Evolutionary conservation across 148 eudicot genomes (phyloP), one percentile per base, ranked within the genome.

Genomic region (Linanthus parryae): DNA sequence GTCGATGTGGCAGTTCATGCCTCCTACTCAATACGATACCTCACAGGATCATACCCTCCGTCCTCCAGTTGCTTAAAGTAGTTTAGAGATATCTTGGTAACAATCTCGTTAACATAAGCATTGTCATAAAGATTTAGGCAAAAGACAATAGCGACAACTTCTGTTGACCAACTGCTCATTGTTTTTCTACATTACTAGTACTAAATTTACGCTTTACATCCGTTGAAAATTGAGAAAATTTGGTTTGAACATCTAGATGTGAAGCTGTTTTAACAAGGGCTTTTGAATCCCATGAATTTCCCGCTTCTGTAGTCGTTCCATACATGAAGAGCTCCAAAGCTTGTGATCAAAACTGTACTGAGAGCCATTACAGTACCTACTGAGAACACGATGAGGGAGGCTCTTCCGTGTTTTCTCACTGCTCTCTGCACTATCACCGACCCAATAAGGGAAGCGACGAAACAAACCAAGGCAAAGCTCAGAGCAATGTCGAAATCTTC

Each of bases 1-100:
- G 28, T 70, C 85, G 16, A 52, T 79, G 78, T 79, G 85, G 90
- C 85, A 76, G 33, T 76, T 71, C 48, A 56, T 67, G 57, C 80
- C 90, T 6, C 82, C 63, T 36, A 55, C 77, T 52, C 70, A 75
- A 2, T 68, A 68, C 13, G 82, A 83, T 55, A 71, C 76, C 29
- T 79, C 85, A 15, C 68, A 76, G 52, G 83, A 79, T 73, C 80
- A 79, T 35, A 67, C 44, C 28, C n/a, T n/a, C n/a, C n/a, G n/a
- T n/a, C n/a, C n/a, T n/a, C n/a, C n/a, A n/a, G n/a, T n/a, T n/a
- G n/a, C 73, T 65, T 7, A n/a, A n/a, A n/a, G n/a, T n/a, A n/a
- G n/a, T n/a, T n/a, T n/a, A n/a, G n/a, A n/a, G n/a, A n/a, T n/a
- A n/a, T n/a, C n/a, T n/a, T n/a, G n/a, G n/a, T n/a, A n/a, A n/a